These are phyloP conservation scores for Zymoseptoria pseudotritici DNA, from an alignment of 2,329 filamentous ascomycete genomes.

Conservation along the genomic window DNA sequence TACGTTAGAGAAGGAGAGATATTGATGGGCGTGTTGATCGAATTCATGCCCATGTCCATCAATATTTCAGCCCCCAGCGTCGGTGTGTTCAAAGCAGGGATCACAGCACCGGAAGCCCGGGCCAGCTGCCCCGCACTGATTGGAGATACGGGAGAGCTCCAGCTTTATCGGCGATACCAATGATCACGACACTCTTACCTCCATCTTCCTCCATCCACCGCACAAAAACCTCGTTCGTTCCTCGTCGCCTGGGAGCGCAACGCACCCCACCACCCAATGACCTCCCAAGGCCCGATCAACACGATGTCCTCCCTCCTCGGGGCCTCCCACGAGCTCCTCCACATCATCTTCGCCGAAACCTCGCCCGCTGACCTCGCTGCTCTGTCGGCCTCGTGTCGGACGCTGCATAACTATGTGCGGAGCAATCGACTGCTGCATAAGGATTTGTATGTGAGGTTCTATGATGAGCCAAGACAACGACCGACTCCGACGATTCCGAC, in stretches of 20 bases:
- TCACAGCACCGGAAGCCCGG: not conserved
- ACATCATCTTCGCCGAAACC: conserved; percentile 52
- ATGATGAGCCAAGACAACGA: conserved; percentile 20
- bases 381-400: conserved; percentile 46
- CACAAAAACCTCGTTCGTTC: not conserved
- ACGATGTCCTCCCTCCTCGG: conserved; percentile 33
- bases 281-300: not conserved
- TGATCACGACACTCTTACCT: not conserved
- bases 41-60: not conserved
- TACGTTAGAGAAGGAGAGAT: too few species aligned
- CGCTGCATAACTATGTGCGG: conserved; percentile 48
- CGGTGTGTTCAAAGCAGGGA: not conserved
- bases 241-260: not conserved
- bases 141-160: not conserved
- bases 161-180: not conserved
- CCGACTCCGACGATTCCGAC: not conserved
- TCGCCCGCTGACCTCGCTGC: conserved; percentile 49
- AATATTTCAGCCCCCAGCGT: not conserved
- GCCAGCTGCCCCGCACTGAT: not conserved
- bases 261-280: not conserved
- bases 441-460: conserved; percentile 50
- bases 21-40: too few species aligned
- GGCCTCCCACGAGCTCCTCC: conserved; percentile 57
- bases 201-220: not conserved
- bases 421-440: conserved; percentile 55